phyloP scores from a whole-genome alignment of 73 alveolate species.

The Tetrahymena borealis region DNA sequence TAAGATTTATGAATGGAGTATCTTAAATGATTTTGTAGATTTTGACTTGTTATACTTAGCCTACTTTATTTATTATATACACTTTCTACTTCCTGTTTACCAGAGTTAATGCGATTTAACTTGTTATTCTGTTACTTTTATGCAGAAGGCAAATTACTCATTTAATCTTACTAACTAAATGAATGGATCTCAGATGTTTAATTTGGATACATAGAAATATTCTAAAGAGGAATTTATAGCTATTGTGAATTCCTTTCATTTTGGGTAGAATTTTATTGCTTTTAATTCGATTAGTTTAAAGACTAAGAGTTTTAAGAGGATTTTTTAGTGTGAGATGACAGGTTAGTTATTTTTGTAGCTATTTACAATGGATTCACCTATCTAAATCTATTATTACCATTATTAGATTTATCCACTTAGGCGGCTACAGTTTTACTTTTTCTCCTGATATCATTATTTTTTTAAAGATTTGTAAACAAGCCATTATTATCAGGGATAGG shows the following conservation, averaged over 20 bases:
- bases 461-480: background rate
- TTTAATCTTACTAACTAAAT: background rate
- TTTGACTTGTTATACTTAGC: background rate
- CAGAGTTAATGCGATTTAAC: background rate
- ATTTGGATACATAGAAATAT: background rate
- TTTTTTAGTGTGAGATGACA: background rate
- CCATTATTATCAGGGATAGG: background rate
- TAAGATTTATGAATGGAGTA: background rate
- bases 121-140: background rate
- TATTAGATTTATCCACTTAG: no score
- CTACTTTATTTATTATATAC: background rate
- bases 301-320: background rate
- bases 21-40: background rate
- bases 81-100: background rate
- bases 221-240: background rate
- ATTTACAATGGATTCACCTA: no score
- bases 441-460: background rate
- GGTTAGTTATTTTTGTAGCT: no score
- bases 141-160: background rate
- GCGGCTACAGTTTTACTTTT: no score
- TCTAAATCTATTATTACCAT: no score
- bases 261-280: background rate
- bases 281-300: background rate
- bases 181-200: background rate
- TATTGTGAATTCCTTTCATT: background rate